Conservation (phyloP, 2,329 filamentous ascomycete genomes). For the Sordariomycetes sp. region DNA sequence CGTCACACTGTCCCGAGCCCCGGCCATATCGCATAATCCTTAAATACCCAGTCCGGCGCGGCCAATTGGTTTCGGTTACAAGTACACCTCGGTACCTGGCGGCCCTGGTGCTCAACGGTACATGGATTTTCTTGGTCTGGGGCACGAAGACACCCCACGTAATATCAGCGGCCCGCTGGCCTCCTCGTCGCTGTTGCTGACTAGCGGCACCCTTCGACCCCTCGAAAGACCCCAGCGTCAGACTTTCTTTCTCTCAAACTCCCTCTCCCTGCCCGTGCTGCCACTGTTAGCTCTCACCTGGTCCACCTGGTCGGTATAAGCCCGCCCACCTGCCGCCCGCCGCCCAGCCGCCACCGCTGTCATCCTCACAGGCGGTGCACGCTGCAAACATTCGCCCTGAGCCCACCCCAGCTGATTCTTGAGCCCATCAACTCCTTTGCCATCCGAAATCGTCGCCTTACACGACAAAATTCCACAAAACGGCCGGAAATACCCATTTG, state of each 20-base stretch:
- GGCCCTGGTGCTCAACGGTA: background rate
- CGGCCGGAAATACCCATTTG: slow-evolving; percentile 5
- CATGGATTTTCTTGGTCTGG: background rate
- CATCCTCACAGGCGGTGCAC: background rate
- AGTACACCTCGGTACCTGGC: background rate
- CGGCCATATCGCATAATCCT: slow-evolving; percentile 5
- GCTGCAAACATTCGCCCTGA: background rate
- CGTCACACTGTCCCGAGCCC: slow-evolving; percentile 3
- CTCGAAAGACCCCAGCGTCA: background rate
- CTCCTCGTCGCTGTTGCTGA: background rate
- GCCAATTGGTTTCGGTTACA: background rate
- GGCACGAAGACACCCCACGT: background rate
- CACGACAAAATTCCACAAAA: slow-evolving; percentile 5
- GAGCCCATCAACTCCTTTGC: background rate
- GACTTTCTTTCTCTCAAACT: background rate
- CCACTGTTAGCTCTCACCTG: background rate
- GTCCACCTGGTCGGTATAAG: background rate
- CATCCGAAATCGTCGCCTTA: slow-evolving; percentile 5
- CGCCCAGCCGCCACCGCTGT: background rate
- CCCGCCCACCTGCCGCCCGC: background rate
- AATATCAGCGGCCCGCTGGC: background rate
- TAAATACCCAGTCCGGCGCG: background rate
- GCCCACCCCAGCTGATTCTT: background rate
- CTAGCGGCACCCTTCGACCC: background rate
- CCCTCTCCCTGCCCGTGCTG: background rate